phyloP scores from a whole-genome alignment of 1,284 basidiomycete species.

The Sanguinoderma infundibulare region DNA sequence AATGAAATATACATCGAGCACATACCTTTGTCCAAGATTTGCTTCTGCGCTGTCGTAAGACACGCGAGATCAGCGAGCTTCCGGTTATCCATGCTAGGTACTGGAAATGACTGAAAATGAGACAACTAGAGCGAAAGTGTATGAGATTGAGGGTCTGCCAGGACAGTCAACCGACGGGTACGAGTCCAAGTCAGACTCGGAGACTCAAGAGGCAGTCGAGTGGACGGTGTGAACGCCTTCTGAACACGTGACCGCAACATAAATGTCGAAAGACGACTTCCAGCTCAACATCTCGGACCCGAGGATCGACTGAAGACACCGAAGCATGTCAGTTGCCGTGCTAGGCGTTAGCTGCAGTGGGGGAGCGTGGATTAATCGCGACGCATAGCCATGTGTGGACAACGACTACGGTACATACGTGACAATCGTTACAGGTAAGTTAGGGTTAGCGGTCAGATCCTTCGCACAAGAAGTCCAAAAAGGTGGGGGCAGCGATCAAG shows the following conservation, averaged over 20 bases:
- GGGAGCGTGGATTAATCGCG: too few species aligned
- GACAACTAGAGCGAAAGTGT: not conserved
- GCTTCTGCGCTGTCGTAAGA: constrained; percentile 15
- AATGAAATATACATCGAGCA: not conserved
- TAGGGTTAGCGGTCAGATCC: too few species aligned
- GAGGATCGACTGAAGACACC: too few species aligned
- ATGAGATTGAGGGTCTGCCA: not conserved
- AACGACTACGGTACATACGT: too few species aligned
- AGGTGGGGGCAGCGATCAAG: too few species aligned
- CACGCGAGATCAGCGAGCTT: constrained; percentile 1
- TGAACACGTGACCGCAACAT: not conserved
- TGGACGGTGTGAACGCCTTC: not conserved
- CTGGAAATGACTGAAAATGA: too few species aligned
- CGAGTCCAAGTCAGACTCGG: not conserved
- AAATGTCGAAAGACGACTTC: not conserved
- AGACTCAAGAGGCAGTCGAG: not conserved
- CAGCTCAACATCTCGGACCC: too few species aligned
- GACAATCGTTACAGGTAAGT: too few species aligned
- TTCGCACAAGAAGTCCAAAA: too few species aligned
- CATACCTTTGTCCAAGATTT: constrained; percentile 22
- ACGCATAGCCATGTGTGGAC: too few species aligned
- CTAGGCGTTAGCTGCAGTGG: too few species aligned
- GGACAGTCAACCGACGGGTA: not conserved
- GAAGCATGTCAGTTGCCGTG: too few species aligned
- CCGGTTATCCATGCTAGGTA: constrained; percentile 2